Conservation (phyloP, 2,329 filamentous ascomycete genomes). For the Fusarium sororula region DNA sequence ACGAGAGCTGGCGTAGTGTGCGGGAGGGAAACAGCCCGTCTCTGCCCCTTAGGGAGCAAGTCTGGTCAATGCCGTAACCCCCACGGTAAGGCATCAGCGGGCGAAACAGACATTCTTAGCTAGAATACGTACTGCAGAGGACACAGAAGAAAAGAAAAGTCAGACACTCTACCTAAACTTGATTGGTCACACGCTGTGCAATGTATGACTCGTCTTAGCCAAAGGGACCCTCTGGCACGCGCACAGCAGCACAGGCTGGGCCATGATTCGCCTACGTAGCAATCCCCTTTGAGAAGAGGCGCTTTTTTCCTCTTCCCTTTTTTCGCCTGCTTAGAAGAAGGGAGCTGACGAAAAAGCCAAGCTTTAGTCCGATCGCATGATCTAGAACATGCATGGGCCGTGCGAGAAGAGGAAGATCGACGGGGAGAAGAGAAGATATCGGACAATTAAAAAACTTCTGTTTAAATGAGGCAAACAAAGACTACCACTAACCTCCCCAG, state of each 20-base stretch:
- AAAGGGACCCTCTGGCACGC: not conserved
- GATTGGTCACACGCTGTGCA: constrained; percentile 2
- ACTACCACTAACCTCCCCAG: not conserved
- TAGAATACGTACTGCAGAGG: not conserved
- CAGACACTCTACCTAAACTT: not conserved
- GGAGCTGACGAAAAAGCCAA: not conserved
- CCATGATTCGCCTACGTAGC: constrained; percentile 1
- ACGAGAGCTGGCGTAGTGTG: constrained; percentile 28
- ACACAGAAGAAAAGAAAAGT: not conserved
- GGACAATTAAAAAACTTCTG: not conserved
- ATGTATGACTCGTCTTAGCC: constrained; percentile 14
- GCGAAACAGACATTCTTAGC: not conserved
- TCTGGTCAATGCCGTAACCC: constrained; percentile 20
- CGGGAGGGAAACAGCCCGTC: not conserved
- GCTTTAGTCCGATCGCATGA: not conserved
- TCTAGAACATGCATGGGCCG: not conserved
- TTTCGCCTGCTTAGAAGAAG: not conserved
- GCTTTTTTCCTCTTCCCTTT: not conserved
- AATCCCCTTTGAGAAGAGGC: constrained; percentile 1
- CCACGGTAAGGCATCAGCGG: not conserved
- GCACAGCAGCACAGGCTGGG: constrained; percentile 1
- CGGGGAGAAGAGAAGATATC: not conserved
- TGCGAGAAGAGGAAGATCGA: not conserved
- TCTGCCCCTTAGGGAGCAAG: constrained; percentile 13
- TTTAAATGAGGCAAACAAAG: not conserved